These are phyloP conservation scores for Capsicum baccatum DNA, from an alignment of 257 asterid genomes.

Conservation along the genomic window DNA sequence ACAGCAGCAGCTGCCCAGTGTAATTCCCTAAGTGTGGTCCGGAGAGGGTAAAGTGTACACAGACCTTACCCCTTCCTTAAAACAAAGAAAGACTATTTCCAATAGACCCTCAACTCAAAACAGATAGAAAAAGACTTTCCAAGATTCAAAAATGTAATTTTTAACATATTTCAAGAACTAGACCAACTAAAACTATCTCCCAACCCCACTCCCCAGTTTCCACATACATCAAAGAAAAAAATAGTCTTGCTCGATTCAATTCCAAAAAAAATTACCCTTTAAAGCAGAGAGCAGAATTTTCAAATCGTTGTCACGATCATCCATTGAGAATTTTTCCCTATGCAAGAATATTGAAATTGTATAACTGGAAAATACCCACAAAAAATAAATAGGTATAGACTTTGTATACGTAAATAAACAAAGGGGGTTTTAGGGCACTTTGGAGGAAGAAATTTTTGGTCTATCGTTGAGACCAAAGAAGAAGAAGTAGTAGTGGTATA, in stretches of 20 bases:
- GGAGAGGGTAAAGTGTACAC: no score
- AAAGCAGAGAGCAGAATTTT: slow-evolving; percentile 26
- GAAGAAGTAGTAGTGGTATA: not conserved
- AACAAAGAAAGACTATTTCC: no score
- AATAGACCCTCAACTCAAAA: no score
- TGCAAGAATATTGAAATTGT: slow-evolving; percentile 1
- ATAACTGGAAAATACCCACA: not conserved
- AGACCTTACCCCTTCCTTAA: no score
- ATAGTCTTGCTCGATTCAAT: slow-evolving; percentile 7
- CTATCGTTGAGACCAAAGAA: slow-evolving; percentile 3
- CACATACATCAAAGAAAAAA: not conserved
- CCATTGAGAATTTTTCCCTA: slow-evolving; percentile 19
- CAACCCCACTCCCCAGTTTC: not conserved
- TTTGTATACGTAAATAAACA: not conserved
- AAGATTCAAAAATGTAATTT: no score
- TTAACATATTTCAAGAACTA: not conserved
- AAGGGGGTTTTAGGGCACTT: slow-evolving; percentile 25
- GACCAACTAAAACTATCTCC: not conserved
- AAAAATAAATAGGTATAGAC: not conserved
- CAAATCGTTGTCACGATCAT: slow-evolving; percentile 31
- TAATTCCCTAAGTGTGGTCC: no score
- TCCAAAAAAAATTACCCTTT: slow-evolving; percentile 8
- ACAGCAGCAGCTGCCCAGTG: no score
- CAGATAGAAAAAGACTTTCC: no score
- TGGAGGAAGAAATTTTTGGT: not conserved